Percentiles rank a stretch among this genome's conserved stretches.
phyloP scores from a whole-genome alignment of 768 basidiomycete species.

The Pseudohyphozyma bogoriensis region DNA sequence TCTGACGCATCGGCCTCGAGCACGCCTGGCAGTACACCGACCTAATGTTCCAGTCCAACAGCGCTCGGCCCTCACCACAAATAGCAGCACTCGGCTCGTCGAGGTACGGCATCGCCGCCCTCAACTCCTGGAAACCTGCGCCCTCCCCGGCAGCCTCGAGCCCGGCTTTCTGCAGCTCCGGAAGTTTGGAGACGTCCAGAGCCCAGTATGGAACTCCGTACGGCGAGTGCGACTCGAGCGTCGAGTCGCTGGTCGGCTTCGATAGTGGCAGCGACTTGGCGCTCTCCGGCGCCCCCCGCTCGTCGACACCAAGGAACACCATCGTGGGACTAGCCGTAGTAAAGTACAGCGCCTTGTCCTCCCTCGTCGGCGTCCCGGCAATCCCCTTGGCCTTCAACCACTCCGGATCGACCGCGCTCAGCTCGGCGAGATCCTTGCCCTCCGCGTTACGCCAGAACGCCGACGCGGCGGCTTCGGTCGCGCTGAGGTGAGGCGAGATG shows the following conservation, averaged over 20 bases:
- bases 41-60: conserved; percentile 82
- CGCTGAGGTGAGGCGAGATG: conserved; percentile 38
- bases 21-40: conserved; percentile 68
- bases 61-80: conserved; percentile 63
- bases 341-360: conserved; percentile 13
- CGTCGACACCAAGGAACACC: conserved; percentile 72
- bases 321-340: conserved; percentile 39
- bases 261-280: conserved; percentile 44
- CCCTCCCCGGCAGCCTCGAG: conserved; percentile 37
- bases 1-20: conserved; percentile 64
- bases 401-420: conserved; percentile 13
- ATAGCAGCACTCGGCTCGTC: conserved; percentile 60
- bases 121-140: conserved; percentile 55
- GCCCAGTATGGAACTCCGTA: conserved; percentile 79
- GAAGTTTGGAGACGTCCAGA: conserved; percentile 53
- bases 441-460: conserved; percentile 57
- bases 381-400: conserved; percentile 9
- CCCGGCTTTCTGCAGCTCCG: conserved; percentile 16
- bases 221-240: conserved; percentile 47
- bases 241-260: conserved; percentile 41
- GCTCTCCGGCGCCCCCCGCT: conserved; percentile 42
- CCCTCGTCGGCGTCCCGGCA: background rate
- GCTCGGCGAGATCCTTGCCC: conserved; percentile 51
- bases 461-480: conserved; percentile 54
- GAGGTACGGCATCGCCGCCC: conserved; percentile 50